Evolutionary conservation across 352 stramenopile genomes (phyloP), one percentile per base, ranked within the genome.

Genomic region (Globisporangium paddicum): DNA sequence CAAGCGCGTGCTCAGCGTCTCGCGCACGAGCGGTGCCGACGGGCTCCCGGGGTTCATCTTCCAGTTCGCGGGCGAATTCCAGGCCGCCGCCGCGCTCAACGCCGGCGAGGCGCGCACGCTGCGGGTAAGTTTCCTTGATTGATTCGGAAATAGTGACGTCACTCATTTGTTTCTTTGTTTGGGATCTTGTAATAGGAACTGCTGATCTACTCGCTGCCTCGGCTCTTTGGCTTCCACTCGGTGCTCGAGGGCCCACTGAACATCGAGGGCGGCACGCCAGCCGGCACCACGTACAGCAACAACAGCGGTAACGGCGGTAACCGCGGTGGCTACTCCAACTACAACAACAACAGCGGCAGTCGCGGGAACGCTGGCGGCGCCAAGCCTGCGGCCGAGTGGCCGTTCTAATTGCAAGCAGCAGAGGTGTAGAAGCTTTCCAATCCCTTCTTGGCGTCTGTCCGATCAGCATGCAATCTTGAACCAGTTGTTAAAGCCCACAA

Each of bases 161-260:
- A 32, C 21, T 8, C 25, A 49, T 32, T 19, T 19, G 21, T n/a
- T 1, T n/a, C n/a, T n/a, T 30, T 9, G 14, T 47, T 26, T 45
- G 13, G 66, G 50, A 35, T 71, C 14, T 64, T 10, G 18, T 0
- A 42, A 23, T 58, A 88, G 71, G 85, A 94, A 60, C 67, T 94
- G 41, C 68, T 94, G 38, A 71, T 67, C 42, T 94, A 90, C 70
- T 90, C 82, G 41, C 68, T 94, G 37, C 85, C 85, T 32, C 80
- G 80, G 32, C 57, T 94, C 34, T 82, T 82, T 46, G 85, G 85
- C 54, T 94, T 88, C 67, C 80, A 94, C 66, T 84, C 73, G 21
- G 71, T 83, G 38, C 68, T 94, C 11, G 85, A 93, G 63, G 85
- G 74, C 52, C 69, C 80, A 44, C 60, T 78, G 82, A 82, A 78